Percentiles rank a stretch among this genome's conserved stretches.
Conservation (phyloP, 2,329 filamentous ascomycete species). For the Fusarium sp. region DNA sequence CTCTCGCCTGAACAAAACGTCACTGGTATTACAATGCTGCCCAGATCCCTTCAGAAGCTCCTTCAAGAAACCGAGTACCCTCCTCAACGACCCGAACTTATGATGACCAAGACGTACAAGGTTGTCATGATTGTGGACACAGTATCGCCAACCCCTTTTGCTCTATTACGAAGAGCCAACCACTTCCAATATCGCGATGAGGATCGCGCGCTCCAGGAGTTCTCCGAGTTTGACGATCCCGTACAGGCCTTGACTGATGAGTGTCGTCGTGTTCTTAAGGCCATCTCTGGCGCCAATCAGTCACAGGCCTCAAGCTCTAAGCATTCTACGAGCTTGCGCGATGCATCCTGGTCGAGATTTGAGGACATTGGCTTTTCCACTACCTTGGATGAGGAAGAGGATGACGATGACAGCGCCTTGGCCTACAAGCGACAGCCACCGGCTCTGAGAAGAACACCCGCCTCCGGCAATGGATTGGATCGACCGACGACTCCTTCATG, state of each 20-base stretch:
- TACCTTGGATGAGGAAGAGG: constrained; percentile 75
- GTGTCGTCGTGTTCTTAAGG: constrained; percentile 88
- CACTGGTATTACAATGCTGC: constrained; percentile 85
- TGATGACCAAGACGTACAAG: constrained; percentile 84
- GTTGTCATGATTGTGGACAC: constrained; percentile 97
- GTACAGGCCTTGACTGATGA: constrained; percentile 90
- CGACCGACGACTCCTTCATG: constrained; percentile 96
- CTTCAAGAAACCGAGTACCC: constrained; percentile 95
- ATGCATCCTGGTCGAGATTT: constrained; percentile 96
- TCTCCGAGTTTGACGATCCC: constrained; percentile 90
- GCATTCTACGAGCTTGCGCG: constrained; percentile 77
- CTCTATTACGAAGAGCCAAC: constrained; percentile 87
- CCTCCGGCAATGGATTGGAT: constrained; percentile 75
- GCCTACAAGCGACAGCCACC: constrained; percentile 52
- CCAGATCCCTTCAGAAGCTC: constrained; percentile 89
- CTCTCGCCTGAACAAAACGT: constrained; percentile 82
- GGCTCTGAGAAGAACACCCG: constrained; percentile 72
- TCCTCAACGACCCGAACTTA: constrained; percentile 78
- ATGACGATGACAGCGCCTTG: constrained; percentile 67
- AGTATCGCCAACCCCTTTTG: constrained; percentile 94
- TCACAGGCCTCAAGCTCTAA: constrained; percentile 78
- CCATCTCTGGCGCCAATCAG: constrained; percentile 89
- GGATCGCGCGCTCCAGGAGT: constrained; percentile 84
- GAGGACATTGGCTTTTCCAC: constrained; percentile 93
- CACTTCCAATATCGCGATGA: constrained; percentile 96